Evolutionary conservation across 805 yeast genomes (phyloP).

Genomic region (Wickerhamomyces bovis): DNA sequence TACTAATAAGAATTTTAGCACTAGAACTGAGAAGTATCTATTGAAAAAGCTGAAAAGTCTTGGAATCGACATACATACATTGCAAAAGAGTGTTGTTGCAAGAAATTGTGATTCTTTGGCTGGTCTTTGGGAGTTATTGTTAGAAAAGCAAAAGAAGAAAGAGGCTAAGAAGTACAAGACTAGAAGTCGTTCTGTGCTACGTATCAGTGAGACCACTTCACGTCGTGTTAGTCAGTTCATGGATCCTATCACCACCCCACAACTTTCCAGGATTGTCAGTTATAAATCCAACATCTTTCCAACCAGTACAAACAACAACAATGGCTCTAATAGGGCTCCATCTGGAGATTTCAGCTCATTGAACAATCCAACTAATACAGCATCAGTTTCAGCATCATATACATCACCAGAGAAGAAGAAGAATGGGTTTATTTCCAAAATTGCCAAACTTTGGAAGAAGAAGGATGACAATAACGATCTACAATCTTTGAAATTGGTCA

Average conservation of each 20-base stretch:
- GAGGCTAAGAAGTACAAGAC: slow-evolving; percentile 28
- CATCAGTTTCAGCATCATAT: slow-evolving; percentile 1
- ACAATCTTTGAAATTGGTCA: background rate
- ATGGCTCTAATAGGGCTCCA: background rate
- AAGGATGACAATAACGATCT: slow-evolving; percentile 7
- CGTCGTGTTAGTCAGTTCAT: slow-evolving; percentile 24
- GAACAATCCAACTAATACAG: background rate
- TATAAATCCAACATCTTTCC: slow-evolving; percentile 5
- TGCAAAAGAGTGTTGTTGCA: slow-evolving; percentile 51
- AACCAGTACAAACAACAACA: background rate
- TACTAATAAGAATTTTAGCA: slow-evolving; percentile 40
- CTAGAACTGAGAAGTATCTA: slow-evolving; percentile 57
- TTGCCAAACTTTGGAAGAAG: slow-evolving; percentile 29
- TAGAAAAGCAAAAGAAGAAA: slow-evolving; percentile 39
- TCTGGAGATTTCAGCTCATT: background rate
- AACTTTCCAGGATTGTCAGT: slow-evolving; percentile 25
- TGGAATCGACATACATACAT: slow-evolving; percentile 56
- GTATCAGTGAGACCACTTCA: slow-evolving; percentile 25
- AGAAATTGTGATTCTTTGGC: slow-evolving; percentile 65
- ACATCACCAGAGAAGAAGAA: slow-evolving; percentile 25
- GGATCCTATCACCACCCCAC: slow-evolving; percentile 22
- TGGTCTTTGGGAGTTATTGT: slow-evolving; percentile 66
- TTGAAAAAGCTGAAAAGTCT: slow-evolving; percentile 52
- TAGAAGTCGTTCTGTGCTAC: slow-evolving; percentile 28
- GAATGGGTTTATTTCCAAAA: slow-evolving; percentile 26